Percentiles rank a stretch among this genome's conserved stretches.
These are phyloP conservation scores for Galerina marginata DNA, from an alignment of 768 basidiomycete species.

Conservation along the genomic window DNA sequence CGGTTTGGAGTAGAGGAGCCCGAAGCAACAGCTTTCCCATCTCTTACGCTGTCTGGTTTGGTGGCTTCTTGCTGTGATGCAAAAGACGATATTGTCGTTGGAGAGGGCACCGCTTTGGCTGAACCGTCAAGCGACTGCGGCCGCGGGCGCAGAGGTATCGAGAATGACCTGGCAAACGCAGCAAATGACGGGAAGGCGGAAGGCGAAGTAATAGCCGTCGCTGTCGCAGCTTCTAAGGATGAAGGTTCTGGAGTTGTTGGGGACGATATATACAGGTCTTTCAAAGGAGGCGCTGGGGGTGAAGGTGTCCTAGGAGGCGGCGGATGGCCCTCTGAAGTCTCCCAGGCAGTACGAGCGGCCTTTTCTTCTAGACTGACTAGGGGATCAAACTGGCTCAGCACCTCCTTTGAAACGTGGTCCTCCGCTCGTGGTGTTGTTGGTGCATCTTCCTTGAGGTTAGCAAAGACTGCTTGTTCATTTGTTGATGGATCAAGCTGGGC, in stretches of 20 bases:
- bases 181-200: constrained; percentile 68
- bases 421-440: constrained; percentile 27
- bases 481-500: constrained; percentile 49
- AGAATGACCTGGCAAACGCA: constrained; percentile 68
- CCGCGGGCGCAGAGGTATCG: constrained; percentile 52
- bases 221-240: constrained; percentile 6
- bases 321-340: constrained; percentile 63
- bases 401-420: constrained; percentile 38
- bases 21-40: constrained; percentile 25
- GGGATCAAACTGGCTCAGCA: constrained; percentile 74
- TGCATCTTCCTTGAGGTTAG: constrained; percentile 38
- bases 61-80: constrained; percentile 50
- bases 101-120: constrained; percentile 61
- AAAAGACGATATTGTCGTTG: constrained; percentile 59
- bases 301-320: constrained; percentile 48
- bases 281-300: constrained; percentile 44
- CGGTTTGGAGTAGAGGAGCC: constrained; percentile 32
- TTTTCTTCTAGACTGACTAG: constrained; percentile 61
- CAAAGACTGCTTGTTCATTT: constrained; percentile 45
- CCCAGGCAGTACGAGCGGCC: constrained; percentile 71
- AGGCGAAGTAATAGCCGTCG: constrained; percentile 19
- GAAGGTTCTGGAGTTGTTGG: constrained; percentile 27
- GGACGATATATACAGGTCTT: constrained; percentile 37
- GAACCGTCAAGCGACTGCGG: constrained; percentile 64
- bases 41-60: constrained; percentile 14